Evolutionary conservation across 371 early-diverging fungal genomes (phyloP).

Genomic region (Choanephora cucurbitarum): DNA sequence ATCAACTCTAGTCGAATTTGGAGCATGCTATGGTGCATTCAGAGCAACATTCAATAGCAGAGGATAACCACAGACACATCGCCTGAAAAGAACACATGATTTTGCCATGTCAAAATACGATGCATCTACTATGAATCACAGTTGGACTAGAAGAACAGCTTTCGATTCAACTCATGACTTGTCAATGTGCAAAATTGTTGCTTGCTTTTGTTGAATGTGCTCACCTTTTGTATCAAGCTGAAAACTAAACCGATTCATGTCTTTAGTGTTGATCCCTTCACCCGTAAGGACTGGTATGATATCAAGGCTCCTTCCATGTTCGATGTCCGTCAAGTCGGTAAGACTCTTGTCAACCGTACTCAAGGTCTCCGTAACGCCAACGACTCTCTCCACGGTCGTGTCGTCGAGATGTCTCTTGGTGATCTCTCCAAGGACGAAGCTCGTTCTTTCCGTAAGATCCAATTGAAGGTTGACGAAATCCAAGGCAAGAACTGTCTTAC

Average conservation of each 20-base stretch:
- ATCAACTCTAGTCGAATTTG: too few species aligned
- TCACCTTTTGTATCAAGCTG: conserved; percentile 62
- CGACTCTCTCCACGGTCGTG: conserved; percentile 96
- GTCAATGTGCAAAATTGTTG: not conserved
- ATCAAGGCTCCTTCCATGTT: conserved; percentile 98
- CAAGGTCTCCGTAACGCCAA: conserved; percentile 98
- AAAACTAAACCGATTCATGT: not conserved
- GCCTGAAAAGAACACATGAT: too few species aligned
- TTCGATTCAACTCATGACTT: not conserved
- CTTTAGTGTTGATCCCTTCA: conserved; percentile 88
- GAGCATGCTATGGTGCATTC: too few species aligned
- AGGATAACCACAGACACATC: too few species aligned
- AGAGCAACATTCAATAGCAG: too few species aligned
- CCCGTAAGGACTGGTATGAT: conserved; percentile 99
- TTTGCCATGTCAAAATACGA: too few species aligned
- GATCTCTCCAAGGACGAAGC: conserved; percentile 97
- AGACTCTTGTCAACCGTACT: conserved; percentile 99
- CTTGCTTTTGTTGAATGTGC: conserved; percentile 23
- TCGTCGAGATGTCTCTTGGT: conserved; percentile 97
- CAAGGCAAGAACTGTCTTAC: conserved; percentile 98
- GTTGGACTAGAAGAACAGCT: too few species aligned
- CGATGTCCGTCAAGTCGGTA: conserved; percentile 92
- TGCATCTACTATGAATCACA: too few species aligned
- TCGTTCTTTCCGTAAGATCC: conserved; percentile 96
- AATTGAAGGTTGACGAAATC: conserved; percentile 97